Evolutionary conservation across 306 rosid species (phyloP).

Genomic region (Ochetophila trinervis): DNA sequence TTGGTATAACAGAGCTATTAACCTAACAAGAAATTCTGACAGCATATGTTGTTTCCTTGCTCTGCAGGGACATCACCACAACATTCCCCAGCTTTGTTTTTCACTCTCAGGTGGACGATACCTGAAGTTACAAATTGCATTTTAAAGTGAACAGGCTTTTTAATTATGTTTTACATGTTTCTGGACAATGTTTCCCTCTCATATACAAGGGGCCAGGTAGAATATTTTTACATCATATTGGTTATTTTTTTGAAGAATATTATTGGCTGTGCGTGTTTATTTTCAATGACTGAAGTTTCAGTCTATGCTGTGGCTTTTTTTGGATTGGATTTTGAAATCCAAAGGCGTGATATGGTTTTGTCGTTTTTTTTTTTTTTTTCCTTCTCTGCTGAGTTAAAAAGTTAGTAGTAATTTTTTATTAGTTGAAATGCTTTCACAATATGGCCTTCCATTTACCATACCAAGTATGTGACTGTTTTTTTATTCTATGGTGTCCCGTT

Average conservation of each 20-base stretch:
- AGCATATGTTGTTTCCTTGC: conserved; percentile 11
- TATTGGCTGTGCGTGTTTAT: conserved; percentile 34
- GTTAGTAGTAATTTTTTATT: no score
- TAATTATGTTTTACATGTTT: conserved; percentile 27
- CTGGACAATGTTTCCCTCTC: conserved; percentile 14
- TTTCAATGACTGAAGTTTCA: conserved; percentile 17
- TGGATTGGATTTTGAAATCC: conserved; percentile 5
- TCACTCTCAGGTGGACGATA: conserved; percentile 89
- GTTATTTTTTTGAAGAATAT: conserved; percentile 23
- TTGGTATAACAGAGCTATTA: neutral
- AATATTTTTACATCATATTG: conserved; percentile 18
- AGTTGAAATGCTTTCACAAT: no score
- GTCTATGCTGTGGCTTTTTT: conserved; percentile 10
- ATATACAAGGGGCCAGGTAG: conserved; percentile 23
- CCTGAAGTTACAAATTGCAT: conserved; percentile 32
- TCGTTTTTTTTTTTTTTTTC: neutral
- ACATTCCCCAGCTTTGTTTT: conserved; percentile 93
- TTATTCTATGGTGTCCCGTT: no score
- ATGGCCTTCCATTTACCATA: no score
- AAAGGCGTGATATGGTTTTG: neutral
- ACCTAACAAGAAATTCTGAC: neutral
- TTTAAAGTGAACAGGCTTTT: neutral
- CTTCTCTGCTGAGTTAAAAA: neutral
- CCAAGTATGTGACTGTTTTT: no score
- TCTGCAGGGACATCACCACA: conserved; percentile 90